Evolutionary conservation across 495 filamentous ascomycete species (phyloP), one percentile per base, ranked within the genome.

Genomic region (Penicillium subrubescens): DNA sequence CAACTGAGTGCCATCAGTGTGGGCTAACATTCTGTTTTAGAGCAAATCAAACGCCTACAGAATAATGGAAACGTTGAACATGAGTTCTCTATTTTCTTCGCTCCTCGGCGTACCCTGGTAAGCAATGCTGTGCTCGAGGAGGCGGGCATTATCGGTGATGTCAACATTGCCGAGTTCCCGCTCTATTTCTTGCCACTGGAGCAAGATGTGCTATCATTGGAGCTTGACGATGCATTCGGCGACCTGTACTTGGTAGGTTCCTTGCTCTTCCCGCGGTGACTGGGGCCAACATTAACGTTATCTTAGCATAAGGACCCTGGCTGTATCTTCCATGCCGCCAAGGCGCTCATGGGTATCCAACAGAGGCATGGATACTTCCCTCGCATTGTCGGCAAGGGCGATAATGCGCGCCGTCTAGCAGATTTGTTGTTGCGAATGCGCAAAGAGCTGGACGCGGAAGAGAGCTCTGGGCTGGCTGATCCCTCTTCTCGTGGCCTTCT

Each of bases 311-410:
- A 96, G 82, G 93, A 98, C 74, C 92, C 94, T 25, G 96, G 93
- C 3, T 87, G 90, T 29, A 88, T 93, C 33, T 97, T 94, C 71
- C 84, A 95, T 25, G 84, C 94, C 57, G 92, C 96, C 50, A 89
- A 89, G 72, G 94, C 96, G n/a, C 82, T 99, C 60, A 98, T 99
- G 96, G 88, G 86, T 25, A 88, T 97, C 59, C 96, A 99, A 74
- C 89, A 92, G 72, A 88, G 88, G 63, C 88, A 97, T 76, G 96
- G 96, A 8, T 88, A 98, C 53, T 98, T 98, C 69, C 95, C 96
- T 37, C 87, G 94, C 8, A 96, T 99, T 67, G 88, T 96, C 46
- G 96, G 96, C 44, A 99, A 99, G 78, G 96, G 96, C 21, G 93
- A 98, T 72, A 89, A 96, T 78, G 94, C 93, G 21, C 91, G 93